Evolutionary conservation across 1,139 yeast genomes (phyloP), one percentile per base, ranked within the genome.

Genomic region (Debaryomyces nepalensis): DNA sequence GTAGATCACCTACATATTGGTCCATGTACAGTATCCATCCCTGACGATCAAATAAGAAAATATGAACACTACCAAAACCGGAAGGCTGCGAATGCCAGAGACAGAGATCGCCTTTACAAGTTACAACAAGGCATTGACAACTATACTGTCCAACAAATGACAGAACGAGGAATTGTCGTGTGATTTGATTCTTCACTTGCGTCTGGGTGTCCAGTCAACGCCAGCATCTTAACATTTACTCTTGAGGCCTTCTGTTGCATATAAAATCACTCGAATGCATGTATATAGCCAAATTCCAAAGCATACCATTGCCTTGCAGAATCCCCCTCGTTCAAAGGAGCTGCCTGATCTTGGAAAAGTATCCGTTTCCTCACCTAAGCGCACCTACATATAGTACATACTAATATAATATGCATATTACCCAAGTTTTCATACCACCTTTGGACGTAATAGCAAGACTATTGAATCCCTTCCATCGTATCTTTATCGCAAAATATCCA

Each of bases 121-220:
- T 33, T 45, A n/a, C 35, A 36, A n/a, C 20, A 21, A 11, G 49
- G 46, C 12, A 38, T 41, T 12, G 43, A 45, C 20, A 26, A 27
- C 23, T 41, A 33, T 33, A 37, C 43, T 9, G 33, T 29, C 20
- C 33, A 36, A 14, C 46, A 43, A 12, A 43, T 45, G 33, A 19
- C 24, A 5, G 33, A 33, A 15, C 34, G 44, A 18, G 39, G 39
- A 7, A 29, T 39, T n/a, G 9, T 39, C 26, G 29, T 22, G 29
- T 34, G 27, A 29, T 21, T 8, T 5, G 15, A 4, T 8, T 9
- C 32, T 29, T 29, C 32, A 9, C 21, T 29, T 29, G 18, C 7
- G 16, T 27, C 18, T 5, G 11, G 4, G 16, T 8, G 5, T 8
- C 32, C 10, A 7, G 18, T 18, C 21, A 29, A 8, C 8, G 11